Percentiles rank a stretch among this genome's conserved stretches.
These are phyloP conservation scores for Wickerhamomyces sp. DNA, from an alignment of 1,139 yeast genomes.

Conservation along the genomic window DNA sequence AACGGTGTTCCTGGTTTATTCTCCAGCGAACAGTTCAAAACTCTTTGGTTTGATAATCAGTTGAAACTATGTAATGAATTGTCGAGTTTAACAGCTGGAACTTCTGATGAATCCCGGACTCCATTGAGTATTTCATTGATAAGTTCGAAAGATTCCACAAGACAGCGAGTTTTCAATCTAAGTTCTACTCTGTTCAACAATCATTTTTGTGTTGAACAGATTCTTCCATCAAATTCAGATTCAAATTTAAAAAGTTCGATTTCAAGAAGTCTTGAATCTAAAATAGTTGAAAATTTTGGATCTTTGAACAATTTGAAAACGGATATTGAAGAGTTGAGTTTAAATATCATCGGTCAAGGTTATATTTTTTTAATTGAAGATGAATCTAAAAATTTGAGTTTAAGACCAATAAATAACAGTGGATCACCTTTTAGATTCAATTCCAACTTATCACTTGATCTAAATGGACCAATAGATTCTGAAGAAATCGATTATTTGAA, in stretches of 20 bases:
- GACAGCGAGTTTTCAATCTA: constrained; percentile 70
- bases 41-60: constrained; percentile 84
- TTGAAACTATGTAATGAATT: constrained; percentile 60
- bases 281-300: constrained; percentile 18
- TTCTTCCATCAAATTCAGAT: constrained; percentile 29
- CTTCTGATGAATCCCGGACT: constrained; percentile 69
- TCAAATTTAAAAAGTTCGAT: constrained; percentile 36
- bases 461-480: constrained; percentile 65
- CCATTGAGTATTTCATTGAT: constrained; percentile 75
- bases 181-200: constrained; percentile 94
- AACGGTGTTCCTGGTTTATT: constrained; percentile 71
- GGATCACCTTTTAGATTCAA: constrained; percentile 87
- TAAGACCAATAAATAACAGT: constrained; percentile 69
- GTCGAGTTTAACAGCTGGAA: constrained; percentile 70
- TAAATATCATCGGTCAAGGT: constrained; percentile 57
- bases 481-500: constrained; percentile 44
- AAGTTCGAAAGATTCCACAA: constrained; percentile 65
- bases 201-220: constrained; percentile 79
- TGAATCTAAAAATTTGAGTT: constrained; percentile 57
- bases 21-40: constrained; percentile 59
- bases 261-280: constrained; percentile 38
- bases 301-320: constrained; percentile 29
- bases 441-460: constrained; percentile 69
- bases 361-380: constrained; percentile 86
- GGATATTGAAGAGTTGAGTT: constrained; percentile 37